These are phyloP conservation scores for Oryza longistaminata DNA, from an alignment of 176 grass and related monocot species.

Conservation along the genomic window DNA sequence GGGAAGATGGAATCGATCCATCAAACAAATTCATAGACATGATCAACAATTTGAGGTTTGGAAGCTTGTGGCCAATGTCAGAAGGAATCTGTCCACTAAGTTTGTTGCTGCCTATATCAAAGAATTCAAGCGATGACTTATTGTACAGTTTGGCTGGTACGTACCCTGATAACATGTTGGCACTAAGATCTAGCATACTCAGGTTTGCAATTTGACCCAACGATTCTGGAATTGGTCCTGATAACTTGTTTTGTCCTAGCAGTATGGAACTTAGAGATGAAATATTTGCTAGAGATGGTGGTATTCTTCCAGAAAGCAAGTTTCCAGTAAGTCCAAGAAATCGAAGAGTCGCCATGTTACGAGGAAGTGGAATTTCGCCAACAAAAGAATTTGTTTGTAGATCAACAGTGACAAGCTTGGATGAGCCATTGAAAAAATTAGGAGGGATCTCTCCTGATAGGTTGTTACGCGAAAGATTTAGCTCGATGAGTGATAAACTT, in stretches of 20 bases:
- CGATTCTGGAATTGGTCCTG: background rate
- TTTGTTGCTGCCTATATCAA: background rate
- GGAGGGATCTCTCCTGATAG: slow-evolving; percentile 25
- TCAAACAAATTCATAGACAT: background rate
- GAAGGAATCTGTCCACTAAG: slow-evolving; percentile 15
- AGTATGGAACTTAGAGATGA: slow-evolving; percentile 21
- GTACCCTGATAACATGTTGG: background rate
- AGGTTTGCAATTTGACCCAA: slow-evolving; percentile 26
- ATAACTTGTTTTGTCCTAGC: slow-evolving; percentile 3
- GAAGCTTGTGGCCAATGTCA: slow-evolving; percentile 17
- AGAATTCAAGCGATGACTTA: slow-evolving; percentile 2
- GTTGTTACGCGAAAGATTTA: slow-evolving; percentile 26
- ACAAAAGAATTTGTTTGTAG: background rate
- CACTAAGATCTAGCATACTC: background rate
- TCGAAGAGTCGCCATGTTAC: background rate
- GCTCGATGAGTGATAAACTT: background rate
- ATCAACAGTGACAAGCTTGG: slow-evolving; percentile 13
- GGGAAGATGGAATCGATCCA: background rate
- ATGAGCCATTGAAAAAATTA: slow-evolving; percentile 19
- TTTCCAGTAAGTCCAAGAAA: slow-evolving; percentile 21
- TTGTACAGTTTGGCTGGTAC: slow-evolving; percentile 38
- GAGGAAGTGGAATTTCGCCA: slow-evolving; percentile 22
- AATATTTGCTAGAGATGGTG: slow-evolving; percentile 33
- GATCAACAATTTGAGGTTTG: background rate
- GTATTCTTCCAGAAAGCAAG: background rate